phyloP scores from a whole-genome alignment of 73 alveolate genomes.

The Paramecium primaurelia region DNA sequence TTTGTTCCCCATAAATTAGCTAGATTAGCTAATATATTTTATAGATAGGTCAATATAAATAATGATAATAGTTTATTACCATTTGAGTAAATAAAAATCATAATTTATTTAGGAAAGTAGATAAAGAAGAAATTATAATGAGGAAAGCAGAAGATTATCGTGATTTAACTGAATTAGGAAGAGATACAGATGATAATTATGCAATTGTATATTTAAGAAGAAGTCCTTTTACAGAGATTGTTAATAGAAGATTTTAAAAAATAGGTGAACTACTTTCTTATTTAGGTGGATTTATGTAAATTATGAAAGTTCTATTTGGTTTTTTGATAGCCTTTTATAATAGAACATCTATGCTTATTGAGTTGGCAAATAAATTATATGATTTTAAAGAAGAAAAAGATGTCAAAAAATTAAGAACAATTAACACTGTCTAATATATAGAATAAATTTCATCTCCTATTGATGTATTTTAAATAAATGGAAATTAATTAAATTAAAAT shows the following conservation, averaged over 20 bases:
- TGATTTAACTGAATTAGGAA: neutral
- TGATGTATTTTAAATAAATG: neutral
- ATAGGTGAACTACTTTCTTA: neutral
- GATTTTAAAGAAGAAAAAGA: neutral
- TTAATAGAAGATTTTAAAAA: neutral
- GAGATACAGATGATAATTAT: neutral
- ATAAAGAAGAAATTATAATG: neutral
- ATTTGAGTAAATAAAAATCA: neutral
- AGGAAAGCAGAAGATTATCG: neutral
- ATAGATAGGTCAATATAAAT: neutral
- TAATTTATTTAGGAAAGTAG: neutral
- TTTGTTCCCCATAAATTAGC: neutral
- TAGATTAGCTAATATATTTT: neutral
- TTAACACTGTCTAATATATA: neutral
- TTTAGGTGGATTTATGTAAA: conserved; percentile 16
- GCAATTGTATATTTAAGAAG: neutral
- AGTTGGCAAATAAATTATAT: neutral
- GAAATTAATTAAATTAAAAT: neutral
- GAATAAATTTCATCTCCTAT: neutral
- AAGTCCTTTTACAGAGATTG: neutral
- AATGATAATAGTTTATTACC: neutral
- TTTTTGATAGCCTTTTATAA: neutral
- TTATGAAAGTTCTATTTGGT: neutral
- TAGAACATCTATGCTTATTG: neutral
- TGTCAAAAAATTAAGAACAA: neutral